Conservation (phyloP, 352 stramenopile genomes). For the Pythium phragmitis region DNA sequence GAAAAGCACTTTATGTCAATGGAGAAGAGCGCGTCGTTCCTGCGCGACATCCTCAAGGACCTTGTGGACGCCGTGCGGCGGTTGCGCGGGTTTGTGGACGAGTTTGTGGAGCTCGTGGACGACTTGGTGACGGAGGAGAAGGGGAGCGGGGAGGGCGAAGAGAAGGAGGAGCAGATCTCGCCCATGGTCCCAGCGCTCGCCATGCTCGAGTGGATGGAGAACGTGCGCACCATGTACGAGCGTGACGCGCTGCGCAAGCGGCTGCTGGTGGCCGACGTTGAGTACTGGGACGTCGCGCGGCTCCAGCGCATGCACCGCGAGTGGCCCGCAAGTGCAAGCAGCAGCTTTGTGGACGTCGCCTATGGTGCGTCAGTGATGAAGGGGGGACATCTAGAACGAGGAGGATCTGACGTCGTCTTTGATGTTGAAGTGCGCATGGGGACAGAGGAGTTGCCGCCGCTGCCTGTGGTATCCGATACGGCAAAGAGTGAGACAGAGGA, state of each 20-base stretch:
- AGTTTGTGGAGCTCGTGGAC: conserved; percentile 36
- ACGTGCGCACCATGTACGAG: conserved; percentile 64
- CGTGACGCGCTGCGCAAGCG: conserved; percentile 61
- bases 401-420: background rate
- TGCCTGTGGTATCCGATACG: conserved; percentile 11
- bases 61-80: conserved; percentile 44
- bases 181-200: conserved; percentile 12
- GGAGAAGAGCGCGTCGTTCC: conserved; percentile 62
- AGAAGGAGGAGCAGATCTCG: background rate
- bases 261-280: conserved; percentile 45
- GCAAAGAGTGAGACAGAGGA: background rate
- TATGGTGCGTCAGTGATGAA: conserved; percentile 40
- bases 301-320: conserved; percentile 39
- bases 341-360: conserved; percentile 45
- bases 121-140: background rate
- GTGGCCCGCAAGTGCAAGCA: conserved; percentile 38
- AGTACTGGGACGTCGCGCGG: conserved; percentile 46
- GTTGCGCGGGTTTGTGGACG: conserved; percentile 40
- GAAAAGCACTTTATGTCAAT: conserved; percentile 67
- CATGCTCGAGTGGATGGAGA: conserved; percentile 77
- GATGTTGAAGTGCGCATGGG: conserved; percentile 24
- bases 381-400: background rate
- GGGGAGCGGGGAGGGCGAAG: conserved; percentile 3
- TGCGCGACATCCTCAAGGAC: conserved; percentile 50
- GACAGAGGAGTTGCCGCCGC: conserved; percentile 33